Conservation (phyloP, 768 basidiomycete genomes). For the Russula virescens region DNA sequence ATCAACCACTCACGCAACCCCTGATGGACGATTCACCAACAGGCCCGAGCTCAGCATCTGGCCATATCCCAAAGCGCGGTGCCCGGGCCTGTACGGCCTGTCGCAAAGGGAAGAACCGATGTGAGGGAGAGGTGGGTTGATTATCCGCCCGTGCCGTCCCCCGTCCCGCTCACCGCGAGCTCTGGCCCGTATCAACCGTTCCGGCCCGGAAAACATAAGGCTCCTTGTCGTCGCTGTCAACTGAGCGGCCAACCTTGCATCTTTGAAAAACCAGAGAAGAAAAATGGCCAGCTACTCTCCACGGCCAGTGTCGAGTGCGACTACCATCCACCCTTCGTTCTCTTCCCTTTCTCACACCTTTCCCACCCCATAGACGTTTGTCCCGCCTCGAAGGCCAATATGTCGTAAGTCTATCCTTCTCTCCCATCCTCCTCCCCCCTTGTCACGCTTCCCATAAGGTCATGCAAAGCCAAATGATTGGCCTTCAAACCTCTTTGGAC, state of each 20-base stretch:
- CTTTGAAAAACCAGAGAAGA: slow-evolving; percentile 91
- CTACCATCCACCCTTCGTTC: slow-evolving; percentile 25
- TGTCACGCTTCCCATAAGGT: slow-evolving; percentile 41
- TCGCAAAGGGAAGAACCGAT: slow-evolving; percentile 89
- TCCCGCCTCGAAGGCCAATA: slow-evolving; percentile 85
- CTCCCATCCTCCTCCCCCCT: background rate
- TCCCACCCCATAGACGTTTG: slow-evolving; percentile 49
- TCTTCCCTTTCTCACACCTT: slow-evolving; percentile 14
- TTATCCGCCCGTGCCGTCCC: slow-evolving; percentile 25
- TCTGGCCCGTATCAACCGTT: slow-evolving; percentile 67
- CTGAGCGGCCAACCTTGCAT: slow-evolving; percentile 73
- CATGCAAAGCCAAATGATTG: slow-evolving; percentile 93
- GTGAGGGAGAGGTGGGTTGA: slow-evolving; percentile 77
- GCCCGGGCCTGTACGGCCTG: slow-evolving; percentile 84
- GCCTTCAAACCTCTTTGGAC: slow-evolving; percentile 86
- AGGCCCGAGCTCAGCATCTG: slow-evolving; percentile 30
- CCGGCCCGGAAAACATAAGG: slow-evolving; percentile 54
- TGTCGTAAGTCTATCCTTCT: slow-evolving; percentile 44
- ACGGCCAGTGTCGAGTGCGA: slow-evolving; percentile 69
- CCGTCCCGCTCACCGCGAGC: slow-evolving; percentile 41
- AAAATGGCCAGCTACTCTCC: slow-evolving; percentile 54
- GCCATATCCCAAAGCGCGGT: slow-evolving; percentile 87
- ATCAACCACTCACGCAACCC: slow-evolving; percentile 21
- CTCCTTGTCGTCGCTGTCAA: slow-evolving; percentile 87
- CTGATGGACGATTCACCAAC: slow-evolving; percentile 29